Conservation (phyloP, 2,329 filamentous ascomycete genomes). For the Rhinocladiella similis region DNA sequence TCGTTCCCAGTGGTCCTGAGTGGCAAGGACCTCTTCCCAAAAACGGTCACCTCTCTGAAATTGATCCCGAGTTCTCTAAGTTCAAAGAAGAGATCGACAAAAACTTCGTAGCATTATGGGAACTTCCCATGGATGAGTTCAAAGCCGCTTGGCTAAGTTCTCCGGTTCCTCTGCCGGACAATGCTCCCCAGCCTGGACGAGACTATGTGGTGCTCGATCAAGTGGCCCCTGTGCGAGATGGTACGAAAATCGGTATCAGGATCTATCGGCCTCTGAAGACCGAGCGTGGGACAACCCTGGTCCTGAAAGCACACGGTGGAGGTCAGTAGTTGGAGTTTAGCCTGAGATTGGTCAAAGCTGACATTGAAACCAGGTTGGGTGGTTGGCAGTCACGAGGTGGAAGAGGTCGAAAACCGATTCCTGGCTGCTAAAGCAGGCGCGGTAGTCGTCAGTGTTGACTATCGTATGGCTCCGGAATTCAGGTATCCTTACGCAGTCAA, state of each 20-base stretch:
- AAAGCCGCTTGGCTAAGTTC: constrained; percentile 2
- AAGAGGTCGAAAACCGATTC: constrained; percentile 15
- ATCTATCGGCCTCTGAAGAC: constrained; percentile 13
- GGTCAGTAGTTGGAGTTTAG: constrained; percentile 5
- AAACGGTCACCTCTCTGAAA: constrained; percentile 4
- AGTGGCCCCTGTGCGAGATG: constrained; percentile 19
- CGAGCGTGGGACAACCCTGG: neutral
- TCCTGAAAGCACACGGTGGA: constrained; percentile 25
- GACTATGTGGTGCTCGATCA: constrained; percentile 1
- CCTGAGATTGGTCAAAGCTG: neutral
- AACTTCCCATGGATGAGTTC: constrained; percentile 7
- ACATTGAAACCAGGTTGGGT: constrained; percentile 12
- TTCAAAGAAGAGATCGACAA: neutral
- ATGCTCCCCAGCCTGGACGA: neutral
- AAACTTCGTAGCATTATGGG: neutral
- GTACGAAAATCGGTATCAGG: constrained; percentile 20
- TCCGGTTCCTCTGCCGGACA: neutral
- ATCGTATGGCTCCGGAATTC: constrained; percentile 20
- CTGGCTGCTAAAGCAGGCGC: constrained; percentile 12
- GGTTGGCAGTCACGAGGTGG: constrained; percentile 22
- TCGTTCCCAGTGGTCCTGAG: neutral
- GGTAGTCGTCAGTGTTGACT: constrained; percentile 13
- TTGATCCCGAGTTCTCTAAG: neutral
- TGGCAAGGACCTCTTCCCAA: neutral
- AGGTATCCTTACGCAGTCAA: constrained; percentile 13